Percentiles rank a stretch among this genome's conserved stretches.
Conservation (phyloP, 1,139 yeast genomes). For the Hyphopichia buzzinii region DNA sequence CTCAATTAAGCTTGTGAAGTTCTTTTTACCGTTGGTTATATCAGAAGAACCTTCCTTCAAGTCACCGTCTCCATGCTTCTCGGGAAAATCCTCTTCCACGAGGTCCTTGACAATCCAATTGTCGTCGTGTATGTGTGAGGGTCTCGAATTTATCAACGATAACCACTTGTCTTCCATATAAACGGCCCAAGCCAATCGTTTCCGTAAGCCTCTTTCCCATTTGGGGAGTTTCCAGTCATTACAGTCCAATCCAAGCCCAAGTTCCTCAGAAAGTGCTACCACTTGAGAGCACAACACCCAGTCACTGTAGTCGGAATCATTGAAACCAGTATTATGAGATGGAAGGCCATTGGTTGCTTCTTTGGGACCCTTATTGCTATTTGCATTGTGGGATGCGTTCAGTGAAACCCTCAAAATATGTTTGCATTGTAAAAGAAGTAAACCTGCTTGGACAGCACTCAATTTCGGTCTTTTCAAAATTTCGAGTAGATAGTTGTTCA, state of each 20-base stretch:
- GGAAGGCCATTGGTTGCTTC: neutral
- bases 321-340: neutral
- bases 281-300: slow-evolving; percentile 89
- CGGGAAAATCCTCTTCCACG: slow-evolving; percentile 74
- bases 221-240: slow-evolving; percentile 85
- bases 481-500: slow-evolving; percentile 63
- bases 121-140: slow-evolving; percentile 66
- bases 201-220: slow-evolving; percentile 86
- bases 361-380: slow-evolving; percentile 4
- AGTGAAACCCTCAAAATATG: slow-evolving; percentile 26
- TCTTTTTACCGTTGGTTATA: slow-evolving; percentile 66
- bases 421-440: slow-evolving; percentile 65
- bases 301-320: slow-evolving; percentile 58
- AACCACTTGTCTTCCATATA: slow-evolving; percentile 89
- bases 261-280: slow-evolving; percentile 79
- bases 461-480: slow-evolving; percentile 71
- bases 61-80: slow-evolving; percentile 57
- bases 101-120: slow-evolving; percentile 71
- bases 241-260: slow-evolving; percentile 84
- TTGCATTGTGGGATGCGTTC: slow-evolving; percentile 8
- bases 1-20: slow-evolving; percentile 69
- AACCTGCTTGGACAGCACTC: slow-evolving; percentile 79
- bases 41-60: slow-evolving; percentile 63
- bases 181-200: slow-evolving; percentile 91
- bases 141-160: slow-evolving; percentile 71